phyloP scores from a whole-genome alignment of 345 rosid genomes.

The Eucalyptus tenuipes region DNA sequence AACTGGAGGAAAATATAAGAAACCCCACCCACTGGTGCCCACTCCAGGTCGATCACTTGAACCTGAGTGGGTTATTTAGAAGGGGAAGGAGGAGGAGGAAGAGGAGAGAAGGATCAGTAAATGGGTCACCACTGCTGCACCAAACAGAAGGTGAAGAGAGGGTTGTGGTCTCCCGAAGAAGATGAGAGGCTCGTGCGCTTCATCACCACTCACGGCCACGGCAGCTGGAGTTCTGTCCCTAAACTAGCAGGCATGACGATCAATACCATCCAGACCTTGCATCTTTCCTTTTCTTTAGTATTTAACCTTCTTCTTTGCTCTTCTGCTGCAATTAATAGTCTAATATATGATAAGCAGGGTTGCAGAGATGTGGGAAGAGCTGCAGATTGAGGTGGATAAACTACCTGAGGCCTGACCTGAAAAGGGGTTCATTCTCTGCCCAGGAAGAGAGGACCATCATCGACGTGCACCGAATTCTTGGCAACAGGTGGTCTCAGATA shows the following conservation, averaged over 20 bases:
- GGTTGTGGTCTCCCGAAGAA: constrained; percentile 63
- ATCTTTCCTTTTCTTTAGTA: background rate
- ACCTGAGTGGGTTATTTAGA: background rate
- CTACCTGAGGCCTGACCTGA: constrained; percentile 54
- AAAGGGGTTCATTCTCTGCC: constrained; percentile 34
- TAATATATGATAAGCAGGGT: constrained; percentile 6
- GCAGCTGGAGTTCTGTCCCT: constrained; percentile 58
- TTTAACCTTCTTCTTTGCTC: background rate
- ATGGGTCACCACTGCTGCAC: constrained; percentile 58
- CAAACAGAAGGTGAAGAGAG: constrained; percentile 60
- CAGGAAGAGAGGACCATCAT: constrained; percentile 45
- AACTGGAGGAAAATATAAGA: background rate
- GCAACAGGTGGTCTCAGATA: constrained; percentile 63
- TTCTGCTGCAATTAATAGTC: background rate
- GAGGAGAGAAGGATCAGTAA: background rate
- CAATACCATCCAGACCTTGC: background rate
- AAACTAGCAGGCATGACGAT: constrained; percentile 27
- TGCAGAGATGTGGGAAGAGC: constrained; percentile 61
- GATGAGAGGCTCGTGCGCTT: constrained; percentile 38
- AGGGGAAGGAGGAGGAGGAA: background rate
- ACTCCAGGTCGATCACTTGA: background rate
- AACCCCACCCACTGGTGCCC: background rate
- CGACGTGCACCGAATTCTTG: constrained; percentile 36
- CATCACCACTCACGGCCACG: constrained; percentile 35
- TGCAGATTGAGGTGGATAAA: constrained; percentile 61